Evolutionary conservation across 2,329 filamentous ascomycete genomes (phyloP).

Genomic region (Botrytis tulipae): DNA sequence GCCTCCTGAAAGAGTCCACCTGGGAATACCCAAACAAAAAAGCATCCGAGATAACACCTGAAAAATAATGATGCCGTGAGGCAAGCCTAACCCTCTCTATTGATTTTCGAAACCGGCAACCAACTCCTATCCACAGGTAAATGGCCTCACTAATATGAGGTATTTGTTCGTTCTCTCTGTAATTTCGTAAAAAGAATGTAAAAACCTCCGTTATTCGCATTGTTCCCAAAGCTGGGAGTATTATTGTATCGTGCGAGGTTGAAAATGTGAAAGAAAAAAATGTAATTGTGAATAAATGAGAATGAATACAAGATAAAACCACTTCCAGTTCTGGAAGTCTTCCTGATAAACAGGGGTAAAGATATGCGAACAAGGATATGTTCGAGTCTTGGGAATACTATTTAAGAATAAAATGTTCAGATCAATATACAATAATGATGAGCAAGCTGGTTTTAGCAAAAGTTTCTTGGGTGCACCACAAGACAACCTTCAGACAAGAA

Average conservation of each 20-base stretch:
- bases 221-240: neutral
- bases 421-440: constrained; percentile 5
- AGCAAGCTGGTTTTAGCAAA: neutral
- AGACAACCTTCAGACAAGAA: neutral
- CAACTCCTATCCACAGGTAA: constrained; percentile 10
- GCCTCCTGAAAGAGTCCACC: neutral
- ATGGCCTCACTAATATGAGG: neutral
- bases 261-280: neutral
- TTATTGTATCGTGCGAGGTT: neutral
- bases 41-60: constrained; percentile 2
- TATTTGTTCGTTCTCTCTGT: neutral
- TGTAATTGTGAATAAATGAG: neutral
- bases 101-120: constrained; percentile 4
- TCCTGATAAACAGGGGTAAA: too few relatives aligned
- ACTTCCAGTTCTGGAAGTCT: neutral
- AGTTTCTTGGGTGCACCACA: neutral
- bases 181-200: neutral
- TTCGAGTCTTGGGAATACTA: neutral
- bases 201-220: neutral
- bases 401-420: neutral
- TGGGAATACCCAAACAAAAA: neutral
- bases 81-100: constrained; percentile 17
- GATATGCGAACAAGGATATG: neutral
- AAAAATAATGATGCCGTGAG: constrained; percentile 16
- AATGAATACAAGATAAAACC: neutral